phyloP scores from a whole-genome alignment of 2,329 filamentous ascomycete genomes.

The Aspergillus floridensis region DNA sequence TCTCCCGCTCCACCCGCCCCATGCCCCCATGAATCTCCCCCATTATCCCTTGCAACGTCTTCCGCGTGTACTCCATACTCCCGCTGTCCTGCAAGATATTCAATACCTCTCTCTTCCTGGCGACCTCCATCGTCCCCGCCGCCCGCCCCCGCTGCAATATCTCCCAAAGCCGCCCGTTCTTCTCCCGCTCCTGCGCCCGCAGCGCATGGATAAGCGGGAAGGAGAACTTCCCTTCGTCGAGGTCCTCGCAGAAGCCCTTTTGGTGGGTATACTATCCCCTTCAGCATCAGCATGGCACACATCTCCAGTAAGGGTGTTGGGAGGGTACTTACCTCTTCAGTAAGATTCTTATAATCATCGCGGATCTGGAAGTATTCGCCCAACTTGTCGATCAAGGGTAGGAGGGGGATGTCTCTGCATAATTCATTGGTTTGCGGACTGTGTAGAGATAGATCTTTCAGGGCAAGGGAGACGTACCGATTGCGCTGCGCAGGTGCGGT shows the following conservation, averaged over 20 bases:
- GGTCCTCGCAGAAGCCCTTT: slow-evolving; percentile 59
- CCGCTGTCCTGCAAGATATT: neutral
- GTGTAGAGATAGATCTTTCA: neutral
- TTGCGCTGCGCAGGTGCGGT: slow-evolving; percentile 20
- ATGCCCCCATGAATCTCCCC: neutral
- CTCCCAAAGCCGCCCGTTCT: neutral
- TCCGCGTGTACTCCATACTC: slow-evolving; percentile 5
- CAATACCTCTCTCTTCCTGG: slow-evolving; percentile 4
- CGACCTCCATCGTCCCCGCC: neutral
- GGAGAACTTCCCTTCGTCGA: slow-evolving; percentile 64
- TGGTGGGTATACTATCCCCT: slow-evolving; percentile 66
- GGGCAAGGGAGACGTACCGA: neutral
- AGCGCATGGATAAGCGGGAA: slow-evolving; percentile 76
- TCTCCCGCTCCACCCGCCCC: neutral
- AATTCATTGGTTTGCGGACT: neutral
- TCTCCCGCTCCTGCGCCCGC: neutral
- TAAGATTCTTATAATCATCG: slow-evolving; percentile 79
- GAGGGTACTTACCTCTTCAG: slow-evolving; percentile 29
- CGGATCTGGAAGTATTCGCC: slow-evolving; percentile 38
- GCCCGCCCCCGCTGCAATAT: neutral
- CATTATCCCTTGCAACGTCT: neutral
- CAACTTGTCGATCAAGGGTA: slow-evolving; percentile 62
- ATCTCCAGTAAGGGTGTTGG: neutral
- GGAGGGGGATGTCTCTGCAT: slow-evolving; percentile 26
- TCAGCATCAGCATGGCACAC: slow-evolving; percentile 1